Base-by-base conservation (phyloP, 495 filamentous ascomycete species). In the Penicillium waksmanii region DNA sequence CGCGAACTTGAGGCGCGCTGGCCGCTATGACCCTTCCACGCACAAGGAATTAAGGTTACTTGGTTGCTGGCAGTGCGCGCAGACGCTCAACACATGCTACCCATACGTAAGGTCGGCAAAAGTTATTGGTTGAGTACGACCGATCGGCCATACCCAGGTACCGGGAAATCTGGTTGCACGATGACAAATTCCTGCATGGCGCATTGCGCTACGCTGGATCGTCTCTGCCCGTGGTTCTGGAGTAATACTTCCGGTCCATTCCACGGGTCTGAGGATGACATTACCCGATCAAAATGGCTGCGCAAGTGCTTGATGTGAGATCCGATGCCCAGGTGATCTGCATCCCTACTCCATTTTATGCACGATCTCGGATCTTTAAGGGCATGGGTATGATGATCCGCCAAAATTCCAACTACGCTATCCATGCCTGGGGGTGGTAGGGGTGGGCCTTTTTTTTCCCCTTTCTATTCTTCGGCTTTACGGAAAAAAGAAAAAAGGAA, bases 251-350 rank as follows among this genome's bases (percentile, higher is more conserved):
- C 55, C 61, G 56, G 55, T 18, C 38, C 58, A 59, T 59, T 65
- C 53, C 55, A 31, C 62, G 53, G 53, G 49, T 13, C 48, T 18
- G 6, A 34, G 55, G 44, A 40, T 17, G 19, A 25, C 19, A 9
- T 11, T 56, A 47, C 42, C 46, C 43, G 46, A 35, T 49, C 44
- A 34, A 21, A 18, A 44, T 44, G 42, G 8, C 42, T 44, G 42
- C 40, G 40, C 40, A 43, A 43, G 40, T 18, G 10, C 42, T 19
- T 17, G 17, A 47, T 63, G 61, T 55, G 53, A 63, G 62, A 70
- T 66, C 65, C 58, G 60, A 70, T 64, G n/a, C n/a, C n/a, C n/a
- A n/a, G n/a, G n/a, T n/a, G 67, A 72, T 72, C 70, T 68, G 62
- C 71, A 69, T 74, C 59, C 67, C 65, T 62, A 31, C 58, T 57